Evolutionary conservation across 345 rosid genomes (phyloP).

Genomic region (Gynandropsis gynandra): DNA sequence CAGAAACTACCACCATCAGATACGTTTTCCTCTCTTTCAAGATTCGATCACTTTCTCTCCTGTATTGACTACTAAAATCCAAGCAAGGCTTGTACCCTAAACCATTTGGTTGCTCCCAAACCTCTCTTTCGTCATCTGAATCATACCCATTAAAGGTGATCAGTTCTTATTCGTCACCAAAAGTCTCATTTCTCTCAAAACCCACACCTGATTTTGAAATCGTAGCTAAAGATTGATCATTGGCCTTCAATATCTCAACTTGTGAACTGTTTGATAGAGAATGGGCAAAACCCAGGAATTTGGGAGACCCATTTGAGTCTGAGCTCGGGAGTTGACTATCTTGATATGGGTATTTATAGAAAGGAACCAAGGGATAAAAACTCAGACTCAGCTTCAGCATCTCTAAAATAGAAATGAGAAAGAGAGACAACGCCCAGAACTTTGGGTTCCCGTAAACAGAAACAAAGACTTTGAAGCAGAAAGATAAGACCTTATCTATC

Average conservation of each 20-base stretch:
- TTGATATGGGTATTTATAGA: constrained; percentile 37
- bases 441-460: constrained; percentile 33
- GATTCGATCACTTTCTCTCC: constrained; percentile 37
- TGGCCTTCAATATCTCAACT: constrained; percentile 7
- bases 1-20: constrained; percentile 83
- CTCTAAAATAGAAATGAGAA: constrained; percentile 48
- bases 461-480: neutral
- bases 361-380: constrained; percentile 35
- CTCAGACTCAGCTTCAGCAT: constrained; percentile 41
- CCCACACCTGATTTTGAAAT: constrained; percentile 10
- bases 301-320: constrained; percentile 14
- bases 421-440: constrained; percentile 46
- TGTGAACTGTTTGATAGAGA: constrained; percentile 14
- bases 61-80: constrained; percentile 46
- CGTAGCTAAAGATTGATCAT: constrained; percentile 14
- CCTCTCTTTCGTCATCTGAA: constrained; percentile 32
- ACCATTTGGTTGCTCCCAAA: constrained; percentile 97
- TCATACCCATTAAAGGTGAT: constrained; percentile 9
- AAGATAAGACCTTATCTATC: constrained; percentile 19
- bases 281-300: constrained; percentile 25
- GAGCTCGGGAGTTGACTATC: constrained; percentile 26
- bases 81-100: constrained; percentile 79
- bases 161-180: constrained; percentile 15
- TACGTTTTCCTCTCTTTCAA: constrained; percentile 48
- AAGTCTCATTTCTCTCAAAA: constrained; percentile 19